These are phyloP conservation scores for Leishmania tarentolae DNA, from an alignment of 208 protist species.

Conservation along the genomic window DNA sequence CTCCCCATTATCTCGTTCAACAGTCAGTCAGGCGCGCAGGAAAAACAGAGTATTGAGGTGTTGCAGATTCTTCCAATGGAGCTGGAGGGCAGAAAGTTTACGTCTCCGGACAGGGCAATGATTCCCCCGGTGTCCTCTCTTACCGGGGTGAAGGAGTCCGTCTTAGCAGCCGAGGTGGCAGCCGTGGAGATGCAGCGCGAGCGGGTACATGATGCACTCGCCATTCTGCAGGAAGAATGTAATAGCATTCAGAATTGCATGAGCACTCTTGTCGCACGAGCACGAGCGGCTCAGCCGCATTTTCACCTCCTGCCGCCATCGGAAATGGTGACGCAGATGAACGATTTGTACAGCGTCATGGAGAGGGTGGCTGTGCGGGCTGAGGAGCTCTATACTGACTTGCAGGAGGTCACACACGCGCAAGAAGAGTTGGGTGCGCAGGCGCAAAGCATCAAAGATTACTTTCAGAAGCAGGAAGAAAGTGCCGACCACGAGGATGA, in stretches of 20 bases:
- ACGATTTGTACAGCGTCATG: slow-evolving; percentile 83
- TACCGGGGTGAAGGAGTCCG: slow-evolving; percentile 44
- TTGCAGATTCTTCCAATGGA: slow-evolving; percentile 55
- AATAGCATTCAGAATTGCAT: slow-evolving; percentile 46
- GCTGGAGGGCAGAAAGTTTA: slow-evolving; percentile 57
- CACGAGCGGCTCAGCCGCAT: slow-evolving; percentile 51
- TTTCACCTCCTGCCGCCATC: slow-evolving; percentile 85
- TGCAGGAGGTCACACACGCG: slow-evolving; percentile 47
- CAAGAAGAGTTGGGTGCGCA: slow-evolving; percentile 72
- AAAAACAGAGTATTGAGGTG: slow-evolving; percentile 68
- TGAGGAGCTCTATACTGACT: slow-evolving; percentile 57
- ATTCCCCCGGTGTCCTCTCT: slow-evolving; percentile 43
- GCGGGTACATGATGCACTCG: slow-evolving; percentile 50
- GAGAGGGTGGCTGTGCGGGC: slow-evolving; percentile 73
- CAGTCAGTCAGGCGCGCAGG: slow-evolving; percentile 62
- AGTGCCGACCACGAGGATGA: slow-evolving; percentile 54
- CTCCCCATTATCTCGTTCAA: slow-evolving; percentile 76
- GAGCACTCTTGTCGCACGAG: slow-evolving; percentile 38
- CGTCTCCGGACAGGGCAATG: slow-evolving; percentile 32
- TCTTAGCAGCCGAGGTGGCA: slow-evolving; percentile 66
- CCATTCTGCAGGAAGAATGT: slow-evolving; percentile 63
- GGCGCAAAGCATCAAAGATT: slow-evolving; percentile 56
- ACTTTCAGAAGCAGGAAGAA: slow-evolving; percentile 47
- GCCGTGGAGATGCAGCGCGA: slow-evolving; percentile 53
- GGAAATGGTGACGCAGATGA: slow-evolving; percentile 85